Conservation (phyloP, 305 asterid genomes). For the Lippia alba region DNA sequence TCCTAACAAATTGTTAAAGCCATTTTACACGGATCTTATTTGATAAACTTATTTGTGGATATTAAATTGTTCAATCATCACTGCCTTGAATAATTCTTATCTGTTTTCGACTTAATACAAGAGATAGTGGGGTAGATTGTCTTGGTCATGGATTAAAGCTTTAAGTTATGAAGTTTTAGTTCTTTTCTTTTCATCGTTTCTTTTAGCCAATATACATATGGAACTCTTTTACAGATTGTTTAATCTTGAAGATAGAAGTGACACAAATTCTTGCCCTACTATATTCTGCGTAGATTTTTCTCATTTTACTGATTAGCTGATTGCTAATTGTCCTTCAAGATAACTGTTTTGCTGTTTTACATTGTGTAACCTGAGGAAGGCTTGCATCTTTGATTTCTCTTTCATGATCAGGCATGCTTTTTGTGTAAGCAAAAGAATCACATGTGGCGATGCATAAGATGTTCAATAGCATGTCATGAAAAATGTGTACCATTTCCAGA, state of each 20-base stretch:
- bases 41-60: neutral
- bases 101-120: neutral
- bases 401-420: constrained; percentile 72
- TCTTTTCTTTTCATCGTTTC: neutral
- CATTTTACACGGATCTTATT: neutral
- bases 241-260: constrained; percentile 18
- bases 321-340: constrained; percentile 15
- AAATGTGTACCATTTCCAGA: constrained; percentile 87
- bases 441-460: constrained; percentile 78
- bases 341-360: constrained; percentile 20
- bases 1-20: neutral
- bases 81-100: constrained; percentile 8
- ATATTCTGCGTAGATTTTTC: constrained; percentile 25
- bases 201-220: neutral
- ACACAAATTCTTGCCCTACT: constrained; percentile 12
- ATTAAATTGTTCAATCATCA: constrained; percentile 17
- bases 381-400: constrained; percentile 33
- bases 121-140: neutral
- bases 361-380: constrained; percentile 28
- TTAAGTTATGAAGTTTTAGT: constrained; percentile 8
- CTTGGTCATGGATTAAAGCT: neutral
- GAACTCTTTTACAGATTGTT: constrained; percentile 18
- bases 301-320: neutral
- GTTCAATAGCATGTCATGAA: constrained; percentile 77
- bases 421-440: constrained; percentile 72